Evolutionary conservation across 306 rosid genomes (phyloP), one percentile per base, ranked within the genome.

Genomic region (Prunus salicina): DNA sequence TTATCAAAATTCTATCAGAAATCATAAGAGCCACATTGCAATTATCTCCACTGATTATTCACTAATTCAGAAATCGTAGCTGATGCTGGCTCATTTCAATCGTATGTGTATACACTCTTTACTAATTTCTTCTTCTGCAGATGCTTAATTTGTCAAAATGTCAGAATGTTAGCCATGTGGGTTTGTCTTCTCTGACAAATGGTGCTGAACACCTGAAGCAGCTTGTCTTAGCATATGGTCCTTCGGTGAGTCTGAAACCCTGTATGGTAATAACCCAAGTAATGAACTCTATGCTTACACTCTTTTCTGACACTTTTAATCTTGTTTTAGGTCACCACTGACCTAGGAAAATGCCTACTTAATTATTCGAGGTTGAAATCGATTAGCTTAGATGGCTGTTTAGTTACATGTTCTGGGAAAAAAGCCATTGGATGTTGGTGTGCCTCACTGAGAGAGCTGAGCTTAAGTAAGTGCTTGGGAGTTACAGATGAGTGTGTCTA

Each of bases 401-500:
- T 45, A 67, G 86, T 89, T 50, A 81, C 84, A 38, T 46, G 75
- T 51, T 86, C 89, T 30, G 94, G 89, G 45, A 70, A 82, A 56
- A 86, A 71, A 63, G 83, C 86, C 70, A 78, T 89, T 13, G 87
- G 87, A 60, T 78, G 78, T 72, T 83, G 85, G 82, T 55, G 71
- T 32, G 74, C 87, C 56, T 89, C 92, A 43, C 88, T 91, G 51
- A 72, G 64, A 72, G 93, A 91, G 77, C 84, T 89, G 61, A 84
- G 89, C 86, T 83, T 91, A 62, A 83, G 92, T 30, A 91, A 88
- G 81, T 91, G 94, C 81, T 60, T 4, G 0, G 90, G 84, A 4
- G 82, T 88, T 77, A 80, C 82, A 0, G 94, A 91, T 77, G 92
- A 87, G 80, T 71, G 87, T 64, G 80, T 91, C 51, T 74, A 88